Evolutionary conservation across 495 filamentous ascomycete species (phyloP), one percentile per base, ranked within the genome.

Genomic region (Margaritispora aquatica): DNA sequence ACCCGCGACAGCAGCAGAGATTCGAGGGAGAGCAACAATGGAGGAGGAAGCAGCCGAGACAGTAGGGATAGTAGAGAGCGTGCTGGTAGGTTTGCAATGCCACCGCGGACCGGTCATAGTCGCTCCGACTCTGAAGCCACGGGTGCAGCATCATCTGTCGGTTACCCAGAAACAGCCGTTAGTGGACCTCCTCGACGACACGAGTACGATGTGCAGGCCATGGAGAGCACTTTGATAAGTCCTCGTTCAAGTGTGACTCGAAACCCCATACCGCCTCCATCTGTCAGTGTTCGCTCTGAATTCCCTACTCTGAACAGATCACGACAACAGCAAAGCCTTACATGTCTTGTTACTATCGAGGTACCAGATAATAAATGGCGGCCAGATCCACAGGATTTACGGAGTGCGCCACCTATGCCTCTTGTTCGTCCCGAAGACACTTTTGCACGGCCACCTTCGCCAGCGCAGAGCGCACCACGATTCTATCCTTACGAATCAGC

Each of bases 151-250:
- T 89, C 86, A 9, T 89, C 87, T 21, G 84, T 75, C 55, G 89
- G 91, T 22, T 95, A 93, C 66, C 80, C 84, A 44, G 90, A 93
- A 23, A 80, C 82, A 11, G 70, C 72, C 7, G 76, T 76, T 58
- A 82, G 78, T 63, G 79, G 79, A 15, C 77, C 80, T 20, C 77
- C 77, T 38, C 76, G 92, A 61, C 84, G 91, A 54, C 92, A 97
- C 67, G 94, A 97, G 66, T 97, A 96, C 68, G 94, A 98, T 70
- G 83, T 96, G 23, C 93, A 97, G 66, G 89, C 93, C 13, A 96
- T 96, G 91, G 93, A 97, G 72, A 89, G 89, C 1, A 90, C 86
- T 46, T 74, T 96, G 24, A 84, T 83, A 64, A 89, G 82, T 70
- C 88, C 92, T 8, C 82, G 90, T 44, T 69, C 76, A 4, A 77